Evolutionary conservation across 768 basidiomycete species (phyloP).

Genomic region (Pleurotus giganteus): DNA sequence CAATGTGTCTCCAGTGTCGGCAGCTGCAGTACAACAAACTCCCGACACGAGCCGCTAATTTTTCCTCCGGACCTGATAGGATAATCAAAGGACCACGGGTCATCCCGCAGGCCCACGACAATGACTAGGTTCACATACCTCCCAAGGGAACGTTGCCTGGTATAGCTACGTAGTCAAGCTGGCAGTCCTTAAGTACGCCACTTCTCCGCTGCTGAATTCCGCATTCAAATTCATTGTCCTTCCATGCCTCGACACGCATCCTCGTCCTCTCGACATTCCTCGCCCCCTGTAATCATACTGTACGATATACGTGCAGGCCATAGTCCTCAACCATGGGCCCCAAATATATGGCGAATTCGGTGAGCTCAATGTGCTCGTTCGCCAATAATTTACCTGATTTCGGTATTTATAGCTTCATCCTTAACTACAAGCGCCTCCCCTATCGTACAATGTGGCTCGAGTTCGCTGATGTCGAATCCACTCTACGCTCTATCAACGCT

Average conservation of each 20-base stretch:
- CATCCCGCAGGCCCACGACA: slow-evolving; percentile 4
- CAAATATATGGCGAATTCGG: slow-evolving; percentile 75
- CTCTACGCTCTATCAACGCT: slow-evolving; percentile 56
- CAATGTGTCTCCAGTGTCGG: slow-evolving; percentile 2
- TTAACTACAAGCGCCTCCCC: slow-evolving; percentile 74
- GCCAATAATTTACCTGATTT: not conserved
- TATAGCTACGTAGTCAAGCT: not conserved
- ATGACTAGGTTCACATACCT: slow-evolving; percentile 6
- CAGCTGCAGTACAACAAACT: not conserved
- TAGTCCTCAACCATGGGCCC: slow-evolving; percentile 69
- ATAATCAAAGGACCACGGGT: slow-evolving; percentile 5
- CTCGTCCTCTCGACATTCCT: not conserved
- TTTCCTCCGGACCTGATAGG: slow-evolving; percentile 6
- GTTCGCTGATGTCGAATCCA: slow-evolving; percentile 64
- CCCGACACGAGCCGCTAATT: slow-evolving; percentile 4
- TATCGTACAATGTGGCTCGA: slow-evolving; percentile 74
- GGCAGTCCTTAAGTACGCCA: not conserved
- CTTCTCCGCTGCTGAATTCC: not conserved
- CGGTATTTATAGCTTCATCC: slow-evolving; percentile 49
- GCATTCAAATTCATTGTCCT: not conserved
- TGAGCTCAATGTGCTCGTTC: slow-evolving; percentile 18
- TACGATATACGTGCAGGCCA: slow-evolving; percentile 62
- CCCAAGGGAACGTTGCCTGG: not conserved
- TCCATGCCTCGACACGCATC: not conserved
- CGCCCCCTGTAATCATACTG: slow-evolving; percentile 52